Evolutionary conservation across 2,329 filamentous ascomycete genomes (phyloP), one percentile per base, ranked within the genome.

Genomic region (Aspergillus neotritici): DNA sequence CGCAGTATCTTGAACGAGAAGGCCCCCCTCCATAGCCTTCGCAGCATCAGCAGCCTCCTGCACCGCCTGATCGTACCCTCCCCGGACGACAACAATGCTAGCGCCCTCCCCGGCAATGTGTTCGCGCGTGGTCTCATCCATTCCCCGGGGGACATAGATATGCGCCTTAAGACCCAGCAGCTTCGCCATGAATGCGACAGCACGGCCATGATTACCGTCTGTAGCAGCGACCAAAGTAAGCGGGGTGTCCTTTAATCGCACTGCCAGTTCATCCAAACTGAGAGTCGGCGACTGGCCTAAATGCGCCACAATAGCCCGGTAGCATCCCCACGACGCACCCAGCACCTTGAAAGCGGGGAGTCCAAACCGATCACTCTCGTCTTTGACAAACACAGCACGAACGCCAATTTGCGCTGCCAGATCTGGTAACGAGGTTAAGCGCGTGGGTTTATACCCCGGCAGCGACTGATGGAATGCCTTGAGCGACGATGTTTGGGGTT

Each of bases 341-440:
- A 90, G 75, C 34, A 90, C 86, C 63, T 93, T 93, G 72, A 90
- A 91, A 0, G 85, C 77, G 0, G 84, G 83, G 2, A 90, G 71
- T 0, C 82, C 81, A 31, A 87, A 78, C 4, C 86, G 76, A 41
- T 66, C 70, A 21, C 77, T 80, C 61, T 91, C 86, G 54, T 89
- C 79, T 57, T 91, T 91, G 50, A 89, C 56, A 31, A 82, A 73
- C 3, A 90, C 70, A 4, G 72, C 66, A 1, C 66, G 64, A 9
- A 87, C 65, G 0, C 76, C 76, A 0, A 88, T 62, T 11, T 81
- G 72, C 2, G 66, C 52, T 0, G 84, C 82, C 1, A 87, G 50
- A 0, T 64, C 54, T 0, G 73, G 67, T 0, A 88, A 68, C 0
- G 67, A 51, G 7, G 75, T 60, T 0, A 88, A 68, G 2, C 73